These are phyloP conservation scores for Heritiera littoralis DNA, from an alignment of 345 rosid species.

Conservation along the genomic window DNA sequence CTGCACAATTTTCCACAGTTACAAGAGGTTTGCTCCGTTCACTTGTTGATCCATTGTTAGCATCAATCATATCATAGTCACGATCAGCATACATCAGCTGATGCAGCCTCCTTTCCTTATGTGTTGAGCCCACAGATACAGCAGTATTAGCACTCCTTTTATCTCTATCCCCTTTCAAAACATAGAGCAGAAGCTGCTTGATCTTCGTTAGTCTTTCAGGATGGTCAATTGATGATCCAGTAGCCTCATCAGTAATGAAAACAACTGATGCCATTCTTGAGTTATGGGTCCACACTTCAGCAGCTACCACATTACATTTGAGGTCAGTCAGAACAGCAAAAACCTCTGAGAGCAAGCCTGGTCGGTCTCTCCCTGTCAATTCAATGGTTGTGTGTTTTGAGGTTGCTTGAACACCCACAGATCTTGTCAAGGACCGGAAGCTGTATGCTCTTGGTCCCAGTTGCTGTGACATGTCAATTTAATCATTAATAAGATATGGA, in stretches of 20 bases:
- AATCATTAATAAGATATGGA: constrained; percentile 23
- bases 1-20: constrained; percentile 60
- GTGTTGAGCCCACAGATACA: constrained; percentile 68
- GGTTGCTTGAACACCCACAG: constrained; percentile 65
- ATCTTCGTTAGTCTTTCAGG: constrained; percentile 56
- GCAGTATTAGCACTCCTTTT: constrained; percentile 64
- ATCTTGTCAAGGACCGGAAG: constrained; percentile 62
- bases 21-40: constrained; percentile 47
- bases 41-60: constrained; percentile 35
- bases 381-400: constrained; percentile 63
- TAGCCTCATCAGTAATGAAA: constrained; percentile 58
- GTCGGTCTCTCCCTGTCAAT: constrained; percentile 73
- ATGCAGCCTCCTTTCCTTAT: constrained; percentile 73
- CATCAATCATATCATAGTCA: constrained; percentile 53
- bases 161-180: constrained; percentile 68
- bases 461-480: constrained; percentile 45
- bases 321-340: constrained; percentile 74
- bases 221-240: constrained; percentile 56
- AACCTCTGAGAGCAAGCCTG: constrained; percentile 80
- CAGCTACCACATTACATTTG: constrained; percentile 71
- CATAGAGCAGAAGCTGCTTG: constrained; percentile 61
- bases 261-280: constrained; percentile 83
- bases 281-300: constrained; percentile 90
- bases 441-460: constrained; percentile 58
- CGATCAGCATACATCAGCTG: constrained; percentile 91